Base-by-base conservation (phyloP, 2,329 filamentous ascomycete species). In the Cladosporium sphaerospermum region DNA sequence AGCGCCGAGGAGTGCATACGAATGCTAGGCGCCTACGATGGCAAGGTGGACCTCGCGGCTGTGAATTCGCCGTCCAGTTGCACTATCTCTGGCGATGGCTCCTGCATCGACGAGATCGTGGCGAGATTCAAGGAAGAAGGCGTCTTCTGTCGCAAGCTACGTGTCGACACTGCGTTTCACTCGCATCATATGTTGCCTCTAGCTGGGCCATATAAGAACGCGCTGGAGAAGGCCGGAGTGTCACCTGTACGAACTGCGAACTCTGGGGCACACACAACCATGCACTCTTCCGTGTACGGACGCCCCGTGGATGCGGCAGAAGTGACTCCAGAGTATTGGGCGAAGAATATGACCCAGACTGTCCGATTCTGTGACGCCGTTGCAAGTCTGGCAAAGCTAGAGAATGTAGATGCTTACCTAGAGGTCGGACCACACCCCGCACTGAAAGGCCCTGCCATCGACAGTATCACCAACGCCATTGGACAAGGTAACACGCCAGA, bases 391-490 rank as follows among this genome's bases (percentile, higher is more conserved):
- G 18, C 59, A 2, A 42, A 56, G 3, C 43, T 44, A 11, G 61
- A 61, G 0, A 48, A 59, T 0, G 66, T 71, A 28, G 68, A 73
- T 44, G 63, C 70, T 9, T 68, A 61, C n/a, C 60, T 78, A 3
- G 76, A 78, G 52, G 58, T 77, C 6, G 75, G 75, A 0, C 72
- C 75, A 1, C 75, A 77, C 55, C 69, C 75, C 0, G 69, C 72
- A 3, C 65, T 78, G 6, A 73, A 71, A 56, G 67, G 67, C 0
- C 74, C 75, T 0, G 65, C 68, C 0, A 62, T 55, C 2, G 66
- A 74, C 49, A 73, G 64, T 1, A 60, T 73, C 31, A 61, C 66
- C n/a, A 48, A 37, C 4, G 11, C 14, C 14, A 32, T 31, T 8
- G 40, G 40, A 14, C 23, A 28, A 7, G 23, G 23, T 28, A 5